Evolutionary conservation across 2,329 filamentous ascomycete species (phyloP).

Genomic region (Pyricularia pennisetigena): DNA sequence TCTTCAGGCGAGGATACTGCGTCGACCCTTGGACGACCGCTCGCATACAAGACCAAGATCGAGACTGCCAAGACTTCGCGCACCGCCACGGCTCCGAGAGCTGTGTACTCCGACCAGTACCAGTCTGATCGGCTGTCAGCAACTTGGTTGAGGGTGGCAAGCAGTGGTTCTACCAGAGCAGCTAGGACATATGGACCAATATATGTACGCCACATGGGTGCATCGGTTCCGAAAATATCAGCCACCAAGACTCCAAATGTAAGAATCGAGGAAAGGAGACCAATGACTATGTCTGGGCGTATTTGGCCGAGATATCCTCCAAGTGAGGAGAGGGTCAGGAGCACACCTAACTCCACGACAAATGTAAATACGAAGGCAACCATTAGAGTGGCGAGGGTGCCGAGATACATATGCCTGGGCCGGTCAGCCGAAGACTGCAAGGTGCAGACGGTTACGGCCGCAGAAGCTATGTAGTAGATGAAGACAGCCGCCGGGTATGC

Average conservation of each 20-base stretch:
- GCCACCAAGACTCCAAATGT: constrained; percentile 53
- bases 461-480: constrained; percentile 44
- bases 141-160: constrained; percentile 20
- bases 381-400: constrained; percentile 31
- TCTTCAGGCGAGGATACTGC: constrained; percentile 26
- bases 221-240: constrained; percentile 37
- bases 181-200: constrained; percentile 53
- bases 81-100: constrained; percentile 19
- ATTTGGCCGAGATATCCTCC: constrained; percentile 18
- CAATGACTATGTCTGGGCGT: constrained; percentile 41
- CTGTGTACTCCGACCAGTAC: constrained; percentile 14
- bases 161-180: constrained; percentile 41
- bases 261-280: constrained; percentile 50
- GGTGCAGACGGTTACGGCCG: constrained; percentile 39
- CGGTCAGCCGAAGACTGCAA: constrained; percentile 33
- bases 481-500: constrained; percentile 47
- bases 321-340: constrained; percentile 16
- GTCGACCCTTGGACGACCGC: constrained; percentile 9
- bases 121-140: constrained; percentile 6
- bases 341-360: constrained; percentile 31
- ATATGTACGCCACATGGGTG: constrained; percentile 52
- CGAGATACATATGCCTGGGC: constrained; percentile 28
- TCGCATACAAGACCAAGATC: constrained; percentile 20
- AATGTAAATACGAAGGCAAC: constrained; percentile 34
- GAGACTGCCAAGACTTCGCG: constrained; percentile 25